Percentiles rank a stretch among this genome's conserved stretches.
phyloP scores from a whole-genome alignment of 2,329 filamentous ascomycete species.

The Pestalotiopsis sp. region DNA sequence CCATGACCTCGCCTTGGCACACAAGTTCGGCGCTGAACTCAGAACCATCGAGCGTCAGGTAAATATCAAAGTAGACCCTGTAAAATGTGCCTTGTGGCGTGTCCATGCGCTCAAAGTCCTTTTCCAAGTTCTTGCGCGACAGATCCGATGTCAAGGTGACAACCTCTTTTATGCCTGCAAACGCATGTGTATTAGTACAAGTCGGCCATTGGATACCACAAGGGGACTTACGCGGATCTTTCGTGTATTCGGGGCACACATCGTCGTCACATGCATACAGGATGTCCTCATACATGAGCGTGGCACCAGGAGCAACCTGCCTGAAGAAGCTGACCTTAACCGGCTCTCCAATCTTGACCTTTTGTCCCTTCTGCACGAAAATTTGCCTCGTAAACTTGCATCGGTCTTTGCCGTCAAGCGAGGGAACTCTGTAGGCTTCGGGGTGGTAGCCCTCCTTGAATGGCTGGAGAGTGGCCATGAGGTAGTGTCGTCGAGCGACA shows the following conservation, averaged over 20 bases:
- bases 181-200: slow-evolving; percentile 11
- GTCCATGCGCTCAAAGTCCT: slow-evolving; percentile 99
- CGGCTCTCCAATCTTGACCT: slow-evolving; percentile 98
- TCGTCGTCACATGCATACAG: slow-evolving; percentile 97
- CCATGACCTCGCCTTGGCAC: slow-evolving; percentile 99
- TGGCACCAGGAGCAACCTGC: slow-evolving; percentile 94
- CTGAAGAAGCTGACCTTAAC: slow-evolving; percentile 99
- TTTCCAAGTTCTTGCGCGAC: slow-evolving; percentile 97
- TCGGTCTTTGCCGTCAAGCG: slow-evolving; percentile 92
- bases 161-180: slow-evolving; percentile 93
- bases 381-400: slow-evolving; percentile 99
- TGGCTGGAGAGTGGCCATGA: slow-evolving; percentile 97
- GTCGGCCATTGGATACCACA: slow-evolving; percentile 28
- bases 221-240: slow-evolving; percentile 87
- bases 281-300: slow-evolving; percentile 99
- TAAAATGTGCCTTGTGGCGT: slow-evolving; percentile 97
- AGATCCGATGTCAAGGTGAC: slow-evolving; percentile 96
- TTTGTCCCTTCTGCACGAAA: slow-evolving; percentile 97
- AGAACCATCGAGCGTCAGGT: slow-evolving; percentile 92
- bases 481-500: slow-evolving; percentile 95
- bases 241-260: slow-evolving; percentile 97
- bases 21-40: slow-evolving; percentile 98
- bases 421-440: slow-evolving; percentile 96
- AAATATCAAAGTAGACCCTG: slow-evolving; percentile 78
- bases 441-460: slow-evolving; percentile 99